Conservation (phyloP, 768 basidiomycete species). For the Tephrocybe sp. region DNA sequence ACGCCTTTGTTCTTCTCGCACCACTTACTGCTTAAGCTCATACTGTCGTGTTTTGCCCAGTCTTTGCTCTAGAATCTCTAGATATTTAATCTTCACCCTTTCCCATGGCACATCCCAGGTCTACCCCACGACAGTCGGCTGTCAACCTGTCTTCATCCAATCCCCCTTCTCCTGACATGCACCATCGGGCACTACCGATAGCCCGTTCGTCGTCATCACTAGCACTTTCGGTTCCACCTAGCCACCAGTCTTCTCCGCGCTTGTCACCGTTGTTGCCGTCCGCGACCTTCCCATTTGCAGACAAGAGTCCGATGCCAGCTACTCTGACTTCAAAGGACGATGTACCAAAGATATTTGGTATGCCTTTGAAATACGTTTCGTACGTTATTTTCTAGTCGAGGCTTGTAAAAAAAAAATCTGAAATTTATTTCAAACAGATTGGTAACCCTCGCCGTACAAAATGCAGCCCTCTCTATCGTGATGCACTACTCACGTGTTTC, state of each 20-base stretch:
- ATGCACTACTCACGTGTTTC: slow-evolving; percentile 99
- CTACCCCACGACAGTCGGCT: slow-evolving; percentile 13
- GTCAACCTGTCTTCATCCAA: slow-evolving; percentile 12
- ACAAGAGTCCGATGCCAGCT: slow-evolving; percentile 32
- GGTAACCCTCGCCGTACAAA: slow-evolving; percentile 89
- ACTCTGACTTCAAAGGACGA: slow-evolving; percentile 29
- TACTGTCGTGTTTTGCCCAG: slow-evolving; percentile 2
- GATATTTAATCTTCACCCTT: slow-evolving; percentile 9
- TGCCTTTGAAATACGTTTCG: slow-evolving; percentile 82
- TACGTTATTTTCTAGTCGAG: slow-evolving; percentile 32
- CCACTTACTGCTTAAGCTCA: slow-evolving; percentile 4
- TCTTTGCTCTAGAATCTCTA: neutral
- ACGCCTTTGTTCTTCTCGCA: neutral
- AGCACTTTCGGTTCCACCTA: slow-evolving; percentile 23
- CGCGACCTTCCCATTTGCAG: slow-evolving; percentile 38
- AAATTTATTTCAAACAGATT: slow-evolving; percentile 39
- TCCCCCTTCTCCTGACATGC: slow-evolving; percentile 42
- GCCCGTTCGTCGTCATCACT: slow-evolving; percentile 53
- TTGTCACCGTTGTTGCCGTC: slow-evolving; percentile 52
- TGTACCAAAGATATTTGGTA: slow-evolving; percentile 58
- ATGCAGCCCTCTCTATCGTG: slow-evolving; percentile 92
- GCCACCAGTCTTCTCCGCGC: slow-evolving; percentile 39
- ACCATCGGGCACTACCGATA: slow-evolving; percentile 59
- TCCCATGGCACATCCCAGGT: slow-evolving; percentile 19
- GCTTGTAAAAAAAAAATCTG: slow-evolving; percentile 7